Evolutionary conservation across 441 rosid genomes (phyloP).

Genomic region (Adansonia madagascariensis): DNA sequence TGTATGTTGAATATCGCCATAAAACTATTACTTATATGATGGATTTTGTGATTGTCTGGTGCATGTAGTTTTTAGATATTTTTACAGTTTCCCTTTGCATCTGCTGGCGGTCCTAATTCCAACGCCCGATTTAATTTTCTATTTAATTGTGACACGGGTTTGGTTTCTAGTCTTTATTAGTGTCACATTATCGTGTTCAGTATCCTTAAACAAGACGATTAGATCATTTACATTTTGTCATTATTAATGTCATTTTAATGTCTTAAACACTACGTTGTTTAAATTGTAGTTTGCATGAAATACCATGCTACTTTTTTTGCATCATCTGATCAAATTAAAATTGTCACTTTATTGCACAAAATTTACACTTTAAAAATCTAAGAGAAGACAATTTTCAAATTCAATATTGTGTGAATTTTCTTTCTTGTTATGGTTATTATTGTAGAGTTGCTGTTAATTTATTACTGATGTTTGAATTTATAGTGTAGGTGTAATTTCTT

Average conservation of each 20-base stretch:
- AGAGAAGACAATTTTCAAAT: background rate
- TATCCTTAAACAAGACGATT: background rate
- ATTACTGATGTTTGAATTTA: background rate
- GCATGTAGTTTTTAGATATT: background rate
- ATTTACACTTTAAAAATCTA: background rate
- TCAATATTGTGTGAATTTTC: background rate
- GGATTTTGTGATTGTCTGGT: background rate
- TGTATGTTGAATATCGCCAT: background rate
- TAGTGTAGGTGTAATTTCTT: conserved; percentile 9
- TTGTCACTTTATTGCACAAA: background rate
- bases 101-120: background rate
- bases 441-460: background rate
- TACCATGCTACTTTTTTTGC: background rate
- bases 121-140: background rate
- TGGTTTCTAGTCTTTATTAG: background rate
- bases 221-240: background rate
- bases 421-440: background rate
- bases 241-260: background rate
- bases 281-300: background rate
- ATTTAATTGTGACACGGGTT: background rate
- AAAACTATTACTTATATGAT: background rate
- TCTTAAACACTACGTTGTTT: background rate
- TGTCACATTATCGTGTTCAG: background rate
- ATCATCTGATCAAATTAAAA: background rate
- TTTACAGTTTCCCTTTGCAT: background rate